phyloP scores from a whole-genome alignment of 2,329 filamentous ascomycete species.

The Dactylellina cionopaga region DNA sequence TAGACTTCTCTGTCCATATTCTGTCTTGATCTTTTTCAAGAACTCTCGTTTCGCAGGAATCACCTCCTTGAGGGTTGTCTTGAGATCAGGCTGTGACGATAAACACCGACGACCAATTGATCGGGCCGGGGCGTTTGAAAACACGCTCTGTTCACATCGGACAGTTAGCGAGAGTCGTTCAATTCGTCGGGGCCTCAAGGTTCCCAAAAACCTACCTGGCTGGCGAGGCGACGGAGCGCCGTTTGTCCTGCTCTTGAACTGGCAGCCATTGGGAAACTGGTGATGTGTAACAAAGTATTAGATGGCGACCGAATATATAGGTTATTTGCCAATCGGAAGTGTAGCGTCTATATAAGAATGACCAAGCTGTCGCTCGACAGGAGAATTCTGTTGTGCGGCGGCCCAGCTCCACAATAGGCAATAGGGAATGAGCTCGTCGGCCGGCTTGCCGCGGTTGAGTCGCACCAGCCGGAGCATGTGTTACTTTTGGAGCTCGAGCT shows the following conservation, averaged over 20 bases:
- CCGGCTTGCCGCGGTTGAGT: slow-evolving; percentile 48
- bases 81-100: slow-evolving; percentile 84
- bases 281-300: neutral
- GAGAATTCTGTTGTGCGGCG: slow-evolving; percentile 4
- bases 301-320: neutral
- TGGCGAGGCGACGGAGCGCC: slow-evolving; percentile 26
- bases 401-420: neutral
- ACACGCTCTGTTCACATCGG: slow-evolving; percentile 13
- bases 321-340: neutral
- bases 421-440: slow-evolving; percentile 3
- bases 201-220: slow-evolving; percentile 13
- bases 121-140: slow-evolving; percentile 16
- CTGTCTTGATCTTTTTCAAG: slow-evolving; percentile 88
- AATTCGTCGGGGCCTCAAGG: neutral
- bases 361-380: neutral
- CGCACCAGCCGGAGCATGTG: slow-evolving; percentile 16
- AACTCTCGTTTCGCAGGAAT: slow-evolving; percentile 95
- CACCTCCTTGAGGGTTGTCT: slow-evolving; percentile 80
- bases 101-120: slow-evolving; percentile 58
- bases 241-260: slow-evolving; percentile 36
- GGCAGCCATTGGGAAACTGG: slow-evolving; percentile 33
- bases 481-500: slow-evolving; percentile 7
- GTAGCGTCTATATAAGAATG: neutral
- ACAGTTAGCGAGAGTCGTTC: neutral
- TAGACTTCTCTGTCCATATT: slow-evolving; percentile 79